Conservation (phyloP, 2,329 filamentous ascomycete species). For the Cryphonectria naterciae region DNA sequence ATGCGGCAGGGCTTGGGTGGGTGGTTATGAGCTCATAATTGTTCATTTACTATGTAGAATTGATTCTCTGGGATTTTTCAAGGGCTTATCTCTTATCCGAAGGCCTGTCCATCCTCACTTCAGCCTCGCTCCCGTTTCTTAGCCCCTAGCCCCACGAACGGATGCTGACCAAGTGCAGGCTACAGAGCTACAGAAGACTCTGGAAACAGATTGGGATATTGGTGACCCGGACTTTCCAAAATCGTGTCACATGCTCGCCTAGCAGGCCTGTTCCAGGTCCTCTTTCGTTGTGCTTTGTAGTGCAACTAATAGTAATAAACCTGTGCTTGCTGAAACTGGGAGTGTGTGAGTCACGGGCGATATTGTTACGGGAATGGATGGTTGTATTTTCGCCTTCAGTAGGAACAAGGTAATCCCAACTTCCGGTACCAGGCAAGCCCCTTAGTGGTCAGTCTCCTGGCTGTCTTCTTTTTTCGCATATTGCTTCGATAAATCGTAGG, state of each 20-base stretch:
- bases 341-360: neutral
- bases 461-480: neutral
- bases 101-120: neutral
- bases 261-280: neutral
- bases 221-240: neutral
- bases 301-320: neutral
- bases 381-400: neutral
- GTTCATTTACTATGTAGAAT: neutral
- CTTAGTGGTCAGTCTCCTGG: neutral
- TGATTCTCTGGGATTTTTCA: neutral
- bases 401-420: neutral
- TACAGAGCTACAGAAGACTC: neutral
- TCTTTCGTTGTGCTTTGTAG: neutral
- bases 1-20: neutral
- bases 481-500: neutral
- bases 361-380: neutral
- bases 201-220: neutral
- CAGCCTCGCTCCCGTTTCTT: neutral
- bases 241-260: neutral
- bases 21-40: constrained; percentile 13
- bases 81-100: constrained; percentile 7
- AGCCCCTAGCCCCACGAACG: neutral
- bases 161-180: neutral
- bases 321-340: neutral
- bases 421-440: neutral